Evolutionary conservation across 2,329 filamentous ascomycete genomes (phyloP).

Genomic region (Delphinella strobiligena): DNA sequence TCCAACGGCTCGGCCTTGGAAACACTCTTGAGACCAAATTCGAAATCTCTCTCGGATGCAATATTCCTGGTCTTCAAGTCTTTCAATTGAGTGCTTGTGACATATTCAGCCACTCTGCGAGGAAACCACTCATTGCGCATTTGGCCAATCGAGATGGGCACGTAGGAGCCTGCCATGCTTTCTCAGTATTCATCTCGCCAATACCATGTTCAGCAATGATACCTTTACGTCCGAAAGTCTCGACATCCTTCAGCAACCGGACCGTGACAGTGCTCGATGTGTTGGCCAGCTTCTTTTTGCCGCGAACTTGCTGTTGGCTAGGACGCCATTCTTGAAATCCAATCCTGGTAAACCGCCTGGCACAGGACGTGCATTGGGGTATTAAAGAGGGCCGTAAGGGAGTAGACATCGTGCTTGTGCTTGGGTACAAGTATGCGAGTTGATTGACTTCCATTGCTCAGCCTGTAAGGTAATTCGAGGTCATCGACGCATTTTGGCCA

Average conservation of each 20-base stretch:
- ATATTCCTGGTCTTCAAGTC: slow-evolving; percentile 33
- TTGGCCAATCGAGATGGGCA: slow-evolving; percentile 38
- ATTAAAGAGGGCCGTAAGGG: slow-evolving; percentile 6
- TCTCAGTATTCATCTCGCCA: neutral
- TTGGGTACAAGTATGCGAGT: too few species aligned
- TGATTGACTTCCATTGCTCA: too few species aligned
- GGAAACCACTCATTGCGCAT: slow-evolving; percentile 47
- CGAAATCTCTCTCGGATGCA: slow-evolving; percentile 33
- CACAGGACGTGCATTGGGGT: slow-evolving; percentile 11
- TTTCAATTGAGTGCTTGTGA: slow-evolving; percentile 33
- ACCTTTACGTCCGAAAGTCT: slow-evolving; percentile 39
- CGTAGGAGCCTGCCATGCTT: slow-evolving; percentile 33
- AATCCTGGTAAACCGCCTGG: slow-evolving; percentile 7
- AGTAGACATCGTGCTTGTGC: slow-evolving; percentile 10
- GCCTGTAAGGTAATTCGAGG: too few species aligned
- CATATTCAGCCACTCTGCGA: slow-evolving; percentile 38
- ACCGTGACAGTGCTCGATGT: slow-evolving; percentile 31
- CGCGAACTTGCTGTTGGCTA: slow-evolving; percentile 16
- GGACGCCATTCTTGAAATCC: slow-evolving; percentile 7
- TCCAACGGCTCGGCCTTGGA: neutral
- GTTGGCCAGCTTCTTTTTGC: slow-evolving; percentile 23
- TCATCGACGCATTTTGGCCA: too few species aligned
- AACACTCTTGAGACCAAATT: slow-evolving; percentile 22
- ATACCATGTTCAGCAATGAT: too few species aligned
- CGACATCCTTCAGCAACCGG: slow-evolving; percentile 39